Evolutionary conservation across 2,329 filamentous ascomycete genomes (phyloP).

Genomic region (Sodiomyces alkalinus): DNA sequence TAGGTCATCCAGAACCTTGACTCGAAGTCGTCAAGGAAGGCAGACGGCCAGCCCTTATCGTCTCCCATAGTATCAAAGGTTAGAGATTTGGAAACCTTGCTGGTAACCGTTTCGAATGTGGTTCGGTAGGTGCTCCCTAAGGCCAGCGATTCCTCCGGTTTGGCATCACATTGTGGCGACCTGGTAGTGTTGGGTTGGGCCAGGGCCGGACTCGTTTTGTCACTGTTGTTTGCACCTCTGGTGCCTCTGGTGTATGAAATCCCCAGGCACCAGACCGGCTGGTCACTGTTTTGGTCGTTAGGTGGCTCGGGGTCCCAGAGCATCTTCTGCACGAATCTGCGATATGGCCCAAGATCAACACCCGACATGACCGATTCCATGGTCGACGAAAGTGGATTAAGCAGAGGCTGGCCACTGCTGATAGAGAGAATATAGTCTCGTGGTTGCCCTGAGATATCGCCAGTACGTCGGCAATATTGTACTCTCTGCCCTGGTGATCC

Average conservation of each 20-base stretch:
- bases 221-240: constrained; percentile 8
- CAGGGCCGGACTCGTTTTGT: constrained; percentile 1
- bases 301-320: constrained; percentile 83
- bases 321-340: constrained; percentile 75
- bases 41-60: constrained; percentile 59
- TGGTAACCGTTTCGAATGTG: constrained; percentile 31
- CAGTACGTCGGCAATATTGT: too few species aligned
- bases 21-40: constrained; percentile 86
- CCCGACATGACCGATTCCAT: constrained; percentile 29
- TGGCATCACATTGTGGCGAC: too few species aligned
- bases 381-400: too few species aligned
- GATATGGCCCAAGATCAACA: constrained; percentile 59
- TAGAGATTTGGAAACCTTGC: constrained; percentile 36
- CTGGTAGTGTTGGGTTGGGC: too few species aligned
- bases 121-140: constrained; percentile 23
- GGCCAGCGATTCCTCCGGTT: constrained; percentile 6
- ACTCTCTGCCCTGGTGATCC: too few species aligned
- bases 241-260: constrained; percentile 31
- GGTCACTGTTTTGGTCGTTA: constrained; percentile 54
- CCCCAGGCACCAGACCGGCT: constrained; percentile 73
- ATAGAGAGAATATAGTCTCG: too few species aligned
- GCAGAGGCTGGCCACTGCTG: too few species aligned
- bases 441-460: too few species aligned
- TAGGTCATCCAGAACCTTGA: constrained; percentile 95
- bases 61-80: constrained; percentile 22